Evolutionary conservation across 441 rosid species (phyloP), one percentile per base, ranked within the genome.

Genomic region (Pelargonium myrrhifolium): DNA sequence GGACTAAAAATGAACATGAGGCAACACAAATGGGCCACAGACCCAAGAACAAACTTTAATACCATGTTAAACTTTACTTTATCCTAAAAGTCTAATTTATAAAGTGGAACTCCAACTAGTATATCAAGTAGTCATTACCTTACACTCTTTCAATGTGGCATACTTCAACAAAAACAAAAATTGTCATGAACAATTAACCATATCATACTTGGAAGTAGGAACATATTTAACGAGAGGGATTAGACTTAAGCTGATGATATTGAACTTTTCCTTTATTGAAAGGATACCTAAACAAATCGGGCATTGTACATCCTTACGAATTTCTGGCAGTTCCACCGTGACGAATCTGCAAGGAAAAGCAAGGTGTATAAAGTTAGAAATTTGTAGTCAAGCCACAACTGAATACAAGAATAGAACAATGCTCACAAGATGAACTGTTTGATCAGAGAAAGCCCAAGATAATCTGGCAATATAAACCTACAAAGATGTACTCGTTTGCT

Each of bases 251-350:
- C 22, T 2, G 17, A 53, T 60, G 39, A 61, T 24, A 49, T 49
- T 49, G 17, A 49, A 49, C 56, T 26, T 61, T 24, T 61, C 40
- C 40, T 6, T 60, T 4, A 68, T 28, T 47, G 31, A 21, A 65
- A 70, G 10, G 35, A 53, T 40, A 93, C 97, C 99, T 71, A 93
- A 81, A 78, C 99, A 93, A 75, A 93, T 93, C 21, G 99, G 93
- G 73, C 99, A 93, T 12, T 91, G 95, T 49, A 93, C 95, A 68
- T 85, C 89, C 76, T 76, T 89, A 66, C 97, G 96, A 71, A 93
- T 80, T 26, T 88, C 90, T 9, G 83, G 81, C 62, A 90, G 85
- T 68, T 89, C 87, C 67, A 89, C 80, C 56, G 70, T 69, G 74
- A 87, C 80, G 82, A 69, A 85, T 78, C 99, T 93, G 92, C 85